Evolutionary conservation across 495 filamentous ascomycete genomes (phyloP).

Genomic region (Darksidea phi): DNA sequence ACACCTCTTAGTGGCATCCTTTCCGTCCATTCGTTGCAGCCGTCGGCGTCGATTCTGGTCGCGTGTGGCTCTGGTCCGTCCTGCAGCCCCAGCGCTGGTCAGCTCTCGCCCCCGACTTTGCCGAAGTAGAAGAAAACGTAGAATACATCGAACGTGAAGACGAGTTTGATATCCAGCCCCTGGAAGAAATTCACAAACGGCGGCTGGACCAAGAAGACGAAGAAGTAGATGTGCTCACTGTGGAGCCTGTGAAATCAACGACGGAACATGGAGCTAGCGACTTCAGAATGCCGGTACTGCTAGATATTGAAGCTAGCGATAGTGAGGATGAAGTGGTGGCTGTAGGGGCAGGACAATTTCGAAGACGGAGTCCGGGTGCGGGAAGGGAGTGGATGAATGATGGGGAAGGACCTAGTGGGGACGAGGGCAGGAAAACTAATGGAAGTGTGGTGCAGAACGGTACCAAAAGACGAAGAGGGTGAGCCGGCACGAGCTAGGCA

Average conservation of each 20-base stretch:
- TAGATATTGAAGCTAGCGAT: conserved; percentile 74
- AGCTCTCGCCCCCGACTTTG: conserved; percentile 93
- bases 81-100: conserved; percentile 93
- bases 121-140: conserved; percentile 95
- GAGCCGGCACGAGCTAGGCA: background rate
- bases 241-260: conserved; percentile 60
- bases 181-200: conserved; percentile 90
- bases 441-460: conserved; percentile 29
- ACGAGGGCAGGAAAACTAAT: conserved; percentile 39
- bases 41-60: conserved; percentile 82
- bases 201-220: conserved; percentile 86
- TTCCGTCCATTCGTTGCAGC: conserved; percentile 82
- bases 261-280: conserved; percentile 58
- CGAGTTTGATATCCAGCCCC: conserved; percentile 95
- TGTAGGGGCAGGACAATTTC: conserved; percentile 79
- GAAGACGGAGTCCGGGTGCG: conserved; percentile 67
- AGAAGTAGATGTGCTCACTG: conserved; percentile 79
- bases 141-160: conserved; percentile 94
- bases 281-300: conserved; percentile 84
- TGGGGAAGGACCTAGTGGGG: conserved; percentile 46
- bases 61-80: conserved; percentile 91
- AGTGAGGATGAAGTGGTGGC: conserved; percentile 87
- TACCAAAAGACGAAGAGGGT: conserved; percentile 23
- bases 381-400: conserved; percentile 56
- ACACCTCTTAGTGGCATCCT: conserved; percentile 71